Percentiles rank a stretch among this genome's conserved stretches.
These are phyloP conservation scores for Russula virescens DNA, from an alignment of 768 basidiomycete genomes.

Conservation along the genomic window DNA sequence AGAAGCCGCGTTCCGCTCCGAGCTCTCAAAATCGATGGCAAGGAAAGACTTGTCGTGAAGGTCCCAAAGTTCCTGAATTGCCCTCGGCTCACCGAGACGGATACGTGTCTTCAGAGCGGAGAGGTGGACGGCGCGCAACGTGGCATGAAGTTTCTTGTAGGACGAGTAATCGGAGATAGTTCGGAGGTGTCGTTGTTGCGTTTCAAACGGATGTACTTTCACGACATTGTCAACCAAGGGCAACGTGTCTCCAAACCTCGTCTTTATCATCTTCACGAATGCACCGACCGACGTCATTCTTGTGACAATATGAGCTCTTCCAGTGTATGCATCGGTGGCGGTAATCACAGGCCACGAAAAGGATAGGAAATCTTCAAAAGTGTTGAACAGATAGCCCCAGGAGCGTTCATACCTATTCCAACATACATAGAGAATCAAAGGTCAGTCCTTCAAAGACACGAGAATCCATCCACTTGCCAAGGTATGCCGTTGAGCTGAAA, in stretches of 20 bases:
- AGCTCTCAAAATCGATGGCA: conserved; percentile 69
- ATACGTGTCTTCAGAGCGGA: conserved; percentile 62
- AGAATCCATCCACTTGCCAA: conserved; percentile 41
- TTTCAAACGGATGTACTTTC: conserved; percentile 63
- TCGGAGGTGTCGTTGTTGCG: conserved; percentile 58
- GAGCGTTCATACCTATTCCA: conserved; percentile 64
- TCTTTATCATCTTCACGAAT: conserved; percentile 83
- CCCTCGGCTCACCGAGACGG: conserved; percentile 56
- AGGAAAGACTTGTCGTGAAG: conserved; percentile 67
- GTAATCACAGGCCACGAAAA: conserved; percentile 83
- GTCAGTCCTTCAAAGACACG: neutral
- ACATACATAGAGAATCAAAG: neutral
- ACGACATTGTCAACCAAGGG: conserved; percentile 70
- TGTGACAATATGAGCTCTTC: conserved; percentile 76
- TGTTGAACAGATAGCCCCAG: conserved; percentile 74
- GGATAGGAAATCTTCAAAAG: conserved; percentile 71
- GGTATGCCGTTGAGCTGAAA: conserved; percentile 66
- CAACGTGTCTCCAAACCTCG: conserved; percentile 75
- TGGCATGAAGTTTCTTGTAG: conserved; percentile 65
- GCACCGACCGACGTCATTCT: conserved; percentile 62
- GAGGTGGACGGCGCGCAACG: conserved; percentile 63
- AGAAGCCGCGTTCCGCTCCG: conserved; percentile 61
- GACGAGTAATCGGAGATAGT: conserved; percentile 59
- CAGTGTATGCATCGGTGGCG: conserved; percentile 66
- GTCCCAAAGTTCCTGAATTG: conserved; percentile 64